Base-by-base conservation (phyloP, 352 stramenopile genomes). In the Globisporangium rhizosaccharum region DNA sequence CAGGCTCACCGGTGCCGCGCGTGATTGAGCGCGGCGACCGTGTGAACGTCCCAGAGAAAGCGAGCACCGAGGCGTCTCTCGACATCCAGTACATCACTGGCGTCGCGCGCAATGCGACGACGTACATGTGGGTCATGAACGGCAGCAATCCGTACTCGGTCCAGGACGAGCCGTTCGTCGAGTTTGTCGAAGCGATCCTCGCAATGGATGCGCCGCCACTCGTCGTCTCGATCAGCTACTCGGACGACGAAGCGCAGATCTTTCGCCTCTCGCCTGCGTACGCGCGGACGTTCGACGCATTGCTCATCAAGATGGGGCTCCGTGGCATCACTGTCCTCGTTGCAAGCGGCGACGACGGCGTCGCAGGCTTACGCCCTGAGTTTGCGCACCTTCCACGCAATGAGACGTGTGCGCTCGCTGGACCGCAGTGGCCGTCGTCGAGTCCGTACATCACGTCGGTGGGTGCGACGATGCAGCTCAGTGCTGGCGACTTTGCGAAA, bases 381-480 rank as follows among this genome's bases (percentile, higher is more conserved):
- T 87, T 92, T 20, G 57, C 76, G 25, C 86, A 90, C 25, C 53
- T 92, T 0, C 56, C 73, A 0, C 30, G 46, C 1, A 69, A 74
- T 26, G 66, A 91, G 23, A 79, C 77, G 14, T 95, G 83, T 65
- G 68, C 73, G 41, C 72, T 86, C 56, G 72, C 75, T 53, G 82
- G 76, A 0, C 82, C 86, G 2, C 81, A 93, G 58, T 93, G 82
- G 82, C 82, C 85, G 15, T 84, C 76, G 12, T 76, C 71, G 10
- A 96, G 85, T 49, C 91, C 92, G 14, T 97, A 97, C 68, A 82
- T 98, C 58, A 97, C 87, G 3, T 79, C 88, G 0, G 91, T 98
- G 9, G 92, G 92, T 26, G 92, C 85, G 5, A 97, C 91, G n/a
- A 92, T 91, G 79, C 62, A 73, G 37, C 59, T 91, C 2, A 62